Conservation (phyloP, 257 asterid genomes). For the Galeopsis tetrahit region DNA sequence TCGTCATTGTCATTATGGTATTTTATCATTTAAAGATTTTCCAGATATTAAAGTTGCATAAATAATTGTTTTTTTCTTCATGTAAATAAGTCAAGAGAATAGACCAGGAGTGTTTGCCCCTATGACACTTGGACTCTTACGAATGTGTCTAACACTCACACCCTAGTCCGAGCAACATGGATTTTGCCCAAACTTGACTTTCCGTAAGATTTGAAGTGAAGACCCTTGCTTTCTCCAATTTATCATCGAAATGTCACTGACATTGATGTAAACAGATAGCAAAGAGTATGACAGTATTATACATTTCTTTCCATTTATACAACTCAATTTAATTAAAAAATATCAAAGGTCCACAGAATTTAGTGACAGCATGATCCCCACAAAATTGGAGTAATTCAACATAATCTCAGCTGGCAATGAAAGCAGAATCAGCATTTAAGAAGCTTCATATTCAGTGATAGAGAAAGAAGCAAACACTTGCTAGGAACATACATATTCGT, state of each 20-base stretch:
- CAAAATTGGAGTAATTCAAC: not conserved
- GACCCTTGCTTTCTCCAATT: conserved; percentile 22
- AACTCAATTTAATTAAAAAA: not conserved
- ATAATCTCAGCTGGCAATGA: not conserved
- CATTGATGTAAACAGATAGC: not conserved
- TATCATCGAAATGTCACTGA: not conserved
- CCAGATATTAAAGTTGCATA: not conserved
- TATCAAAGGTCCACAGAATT: not conserved
- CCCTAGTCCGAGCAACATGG: too few species aligned
- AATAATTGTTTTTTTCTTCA: not conserved
- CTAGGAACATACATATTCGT: conserved; percentile 58
- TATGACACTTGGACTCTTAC: too few species aligned
- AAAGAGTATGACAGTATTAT: not conserved
- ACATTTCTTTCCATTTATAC: not conserved
- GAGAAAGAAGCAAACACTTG: conserved; percentile 13
- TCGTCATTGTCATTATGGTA: not conserved
- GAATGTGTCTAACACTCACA: too few species aligned
- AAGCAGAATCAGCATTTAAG: conserved; percentile 26
- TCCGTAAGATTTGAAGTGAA: not conserved
- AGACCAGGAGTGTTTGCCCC: not conserved
- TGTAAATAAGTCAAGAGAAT: not conserved
- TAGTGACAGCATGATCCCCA: not conserved
- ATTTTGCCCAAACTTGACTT: not conserved
- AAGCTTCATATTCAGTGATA: not conserved
- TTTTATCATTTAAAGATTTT: not conserved